A percentile compares a stretch with the other conserved stretches of the same genome.
Conservation (phyloP, 768 basidiomycete species). For the Pleurotus djamor region DNA sequence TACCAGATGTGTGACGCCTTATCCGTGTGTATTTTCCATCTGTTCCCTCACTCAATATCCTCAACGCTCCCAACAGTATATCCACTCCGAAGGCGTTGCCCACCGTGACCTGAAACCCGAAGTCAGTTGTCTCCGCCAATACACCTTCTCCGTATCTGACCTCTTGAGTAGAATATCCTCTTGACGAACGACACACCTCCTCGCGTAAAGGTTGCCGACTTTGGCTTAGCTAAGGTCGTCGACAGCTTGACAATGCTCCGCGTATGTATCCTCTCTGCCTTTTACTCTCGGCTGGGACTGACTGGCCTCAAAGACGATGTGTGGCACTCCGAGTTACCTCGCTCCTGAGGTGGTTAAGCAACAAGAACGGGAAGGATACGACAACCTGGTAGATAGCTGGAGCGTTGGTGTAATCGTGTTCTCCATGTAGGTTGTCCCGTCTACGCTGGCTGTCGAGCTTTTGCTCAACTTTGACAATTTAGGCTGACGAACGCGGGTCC, state of each 20-base stretch:
- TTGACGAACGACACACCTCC: slow-evolving; percentile 72
- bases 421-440: slow-evolving; percentile 60
- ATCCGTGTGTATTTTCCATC: slow-evolving; percentile 41
- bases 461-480: slow-evolving; percentile 10
- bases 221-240: slow-evolving; percentile 93
- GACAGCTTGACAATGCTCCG: slow-evolving; percentile 74
- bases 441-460: not conserved
- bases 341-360: slow-evolving; percentile 89
- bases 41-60: not conserved
- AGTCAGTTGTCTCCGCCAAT: slow-evolving; percentile 29
- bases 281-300: not conserved
- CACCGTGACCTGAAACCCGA: slow-evolving; percentile 96
- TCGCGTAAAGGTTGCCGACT: slow-evolving; percentile 89
- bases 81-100: slow-evolving; percentile 73
- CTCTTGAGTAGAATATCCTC: slow-evolving; percentile 64
- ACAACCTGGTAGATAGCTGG: slow-evolving; percentile 92
- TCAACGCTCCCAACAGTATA: slow-evolving; percentile 39
- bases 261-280: slow-evolving; percentile 36
- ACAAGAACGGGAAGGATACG: slow-evolving; percentile 68
- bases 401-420: slow-evolving; percentile 94
- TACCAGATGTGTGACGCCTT: slow-evolving; percentile 83
- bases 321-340: slow-evolving; percentile 93
- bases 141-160: not conserved
- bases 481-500: slow-evolving; percentile 80
- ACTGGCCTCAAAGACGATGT: slow-evolving; percentile 67